These are phyloP conservation scores for Colletotrichum sp. DNA, from an alignment of 2,329 filamentous ascomycete genomes.

Conservation along the genomic window DNA sequence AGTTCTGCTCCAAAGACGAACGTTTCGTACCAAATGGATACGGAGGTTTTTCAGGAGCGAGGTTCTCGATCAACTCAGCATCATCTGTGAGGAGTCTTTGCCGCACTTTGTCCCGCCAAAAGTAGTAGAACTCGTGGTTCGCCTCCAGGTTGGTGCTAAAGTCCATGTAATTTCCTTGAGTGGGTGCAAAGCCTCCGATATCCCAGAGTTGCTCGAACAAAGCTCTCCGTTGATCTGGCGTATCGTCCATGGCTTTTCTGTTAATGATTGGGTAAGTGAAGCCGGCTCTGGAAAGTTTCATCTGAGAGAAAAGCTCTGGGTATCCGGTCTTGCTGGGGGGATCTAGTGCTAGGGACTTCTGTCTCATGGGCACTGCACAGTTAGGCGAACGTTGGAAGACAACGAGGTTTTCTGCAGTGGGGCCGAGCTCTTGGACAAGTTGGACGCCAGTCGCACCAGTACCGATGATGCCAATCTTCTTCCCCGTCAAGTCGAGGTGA, in stretches of 20 bases:
- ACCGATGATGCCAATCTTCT: conserved; percentile 21
- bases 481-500: neutral
- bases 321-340: neutral
- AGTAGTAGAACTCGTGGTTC: neutral
- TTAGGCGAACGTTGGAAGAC: conserved; percentile 26
- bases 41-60: neutral
- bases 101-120: neutral
- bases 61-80: neutral
- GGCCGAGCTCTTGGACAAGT: conserved; percentile 23
- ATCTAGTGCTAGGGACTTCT: neutral
- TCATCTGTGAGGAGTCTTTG: neutral
- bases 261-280: neutral
- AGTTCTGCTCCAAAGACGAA: conserved; percentile 43
- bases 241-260: neutral
- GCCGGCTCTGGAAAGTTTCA: neutral
- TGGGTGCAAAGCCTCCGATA: neutral
- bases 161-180: neutral
- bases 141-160: neutral
- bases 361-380: neutral
- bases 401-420: conserved; percentile 15
- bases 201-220: neutral
- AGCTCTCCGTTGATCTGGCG: neutral
- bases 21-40: conserved; percentile 35
- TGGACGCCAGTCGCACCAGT: conserved; percentile 24
- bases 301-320: neutral